Evolutionary conservation across 768 basidiomycete species (phyloP).

Genomic region (Calocera viscosa): DNA sequence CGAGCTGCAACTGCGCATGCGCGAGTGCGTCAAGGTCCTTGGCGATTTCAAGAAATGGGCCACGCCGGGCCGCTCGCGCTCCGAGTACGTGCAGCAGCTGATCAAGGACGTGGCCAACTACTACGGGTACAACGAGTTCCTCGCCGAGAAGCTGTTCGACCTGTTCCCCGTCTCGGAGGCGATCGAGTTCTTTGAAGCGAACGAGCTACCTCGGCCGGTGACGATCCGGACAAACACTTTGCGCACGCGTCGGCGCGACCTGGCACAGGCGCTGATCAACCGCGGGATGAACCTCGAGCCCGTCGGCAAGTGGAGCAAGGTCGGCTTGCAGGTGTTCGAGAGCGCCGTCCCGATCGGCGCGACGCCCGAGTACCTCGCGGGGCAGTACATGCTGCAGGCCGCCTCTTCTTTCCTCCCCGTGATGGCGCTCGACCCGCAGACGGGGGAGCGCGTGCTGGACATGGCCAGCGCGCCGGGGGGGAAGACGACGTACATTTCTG

Average conservation of each 20-base stretch:
- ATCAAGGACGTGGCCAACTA: conserved; percentile 83
- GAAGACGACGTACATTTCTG: conserved; percentile 95
- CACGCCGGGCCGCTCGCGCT: conserved; percentile 62
- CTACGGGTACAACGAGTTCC: conserved; percentile 94
- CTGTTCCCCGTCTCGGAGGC: conserved; percentile 93
- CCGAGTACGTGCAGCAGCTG: conserved; percentile 83
- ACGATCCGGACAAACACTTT: conserved; percentile 97
- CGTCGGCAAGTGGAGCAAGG: conserved; percentile 98
- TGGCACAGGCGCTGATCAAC: conserved; percentile 87
- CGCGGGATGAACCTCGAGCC: conserved; percentile 95
- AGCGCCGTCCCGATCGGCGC: conserved; percentile 90
- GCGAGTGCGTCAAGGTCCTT: conserved; percentile 59
- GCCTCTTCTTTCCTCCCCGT: conserved; percentile 99
- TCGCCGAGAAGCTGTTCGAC: conserved; percentile 87
- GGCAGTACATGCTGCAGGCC: conserved; percentile 99
- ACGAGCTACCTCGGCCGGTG: conserved; percentile 88
- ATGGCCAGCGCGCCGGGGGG: conserved; percentile 99
- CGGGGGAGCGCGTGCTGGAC: conserved; percentile 85
- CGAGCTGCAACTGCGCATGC: conserved; percentile 60
- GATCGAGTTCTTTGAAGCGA: conserved; percentile 96
- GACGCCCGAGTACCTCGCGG: conserved; percentile 96
- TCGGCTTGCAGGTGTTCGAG: conserved; percentile 97
- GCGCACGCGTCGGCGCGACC: conserved; percentile 80
- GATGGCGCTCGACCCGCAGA: conserved; percentile 85
- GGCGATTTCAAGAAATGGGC: conserved; percentile 58